Conservation (phyloP, 2,329 filamentous ascomycete genomes). For the Colletotrichum sansevieriae region DNA sequence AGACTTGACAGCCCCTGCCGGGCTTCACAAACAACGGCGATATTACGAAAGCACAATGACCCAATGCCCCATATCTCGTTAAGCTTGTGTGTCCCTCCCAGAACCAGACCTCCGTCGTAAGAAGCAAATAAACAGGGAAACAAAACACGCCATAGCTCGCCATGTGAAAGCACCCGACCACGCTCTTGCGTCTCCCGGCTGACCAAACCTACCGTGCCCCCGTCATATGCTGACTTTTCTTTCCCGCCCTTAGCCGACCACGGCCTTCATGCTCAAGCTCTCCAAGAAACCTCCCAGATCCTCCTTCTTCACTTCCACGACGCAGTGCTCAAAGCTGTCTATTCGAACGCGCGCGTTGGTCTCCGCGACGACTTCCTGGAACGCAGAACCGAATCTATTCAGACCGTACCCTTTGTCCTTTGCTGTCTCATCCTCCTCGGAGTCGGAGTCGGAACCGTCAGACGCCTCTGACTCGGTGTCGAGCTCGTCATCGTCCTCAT, state of each 20-base stretch:
- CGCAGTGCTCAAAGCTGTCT: slow-evolving; percentile 97
- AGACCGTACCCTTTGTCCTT: slow-evolving; percentile 77
- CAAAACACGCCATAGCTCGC: neutral
- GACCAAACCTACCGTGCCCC: neutral
- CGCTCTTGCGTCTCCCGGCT: neutral
- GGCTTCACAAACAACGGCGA: neutral
- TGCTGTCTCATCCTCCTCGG: slow-evolving; percentile 68
- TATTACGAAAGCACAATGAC: slow-evolving; percentile 29
- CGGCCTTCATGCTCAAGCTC: slow-evolving; percentile 89
- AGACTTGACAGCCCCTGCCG: neutral
- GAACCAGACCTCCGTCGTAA: slow-evolving; percentile 9
- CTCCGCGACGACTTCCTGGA: slow-evolving; percentile 93
- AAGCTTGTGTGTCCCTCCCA: slow-evolving; percentile 14
- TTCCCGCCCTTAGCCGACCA: slow-evolving; percentile 67
- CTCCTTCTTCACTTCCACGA: slow-evolving; percentile 98
- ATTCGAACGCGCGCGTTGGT: slow-evolving; percentile 91
- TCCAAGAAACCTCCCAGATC: slow-evolving; percentile 93
- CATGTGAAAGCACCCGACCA: slow-evolving; percentile 1
- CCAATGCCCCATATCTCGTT: slow-evolving; percentile 29
- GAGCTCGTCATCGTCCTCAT: slow-evolving; percentile 63
- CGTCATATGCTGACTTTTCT: neutral
- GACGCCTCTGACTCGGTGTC: slow-evolving; percentile 57
- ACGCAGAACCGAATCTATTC: slow-evolving; percentile 94
- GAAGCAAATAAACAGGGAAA: neutral
- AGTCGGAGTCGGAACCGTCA: slow-evolving; percentile 58